These are phyloP conservation scores for Talaromyces islandicus DNA, from an alignment of 2,329 filamentous ascomycete genomes.

Conservation along the genomic window DNA sequence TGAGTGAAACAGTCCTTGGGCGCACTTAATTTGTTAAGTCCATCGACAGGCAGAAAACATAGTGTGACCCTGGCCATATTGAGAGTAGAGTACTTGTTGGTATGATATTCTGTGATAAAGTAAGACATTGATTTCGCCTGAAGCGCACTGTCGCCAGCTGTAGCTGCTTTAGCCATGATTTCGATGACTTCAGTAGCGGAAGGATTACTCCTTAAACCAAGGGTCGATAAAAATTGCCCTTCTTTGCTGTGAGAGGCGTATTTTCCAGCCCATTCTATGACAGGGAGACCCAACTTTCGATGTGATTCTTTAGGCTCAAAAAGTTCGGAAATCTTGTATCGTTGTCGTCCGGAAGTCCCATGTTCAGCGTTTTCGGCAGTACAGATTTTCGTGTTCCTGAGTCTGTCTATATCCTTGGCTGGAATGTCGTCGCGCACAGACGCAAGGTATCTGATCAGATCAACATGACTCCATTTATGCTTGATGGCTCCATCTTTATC, in stretches of 20 bases:
- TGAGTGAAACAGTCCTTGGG: constrained; percentile 81
- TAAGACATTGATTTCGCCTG: constrained; percentile 71
- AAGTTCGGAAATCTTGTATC: constrained; percentile 69
- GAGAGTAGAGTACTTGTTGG: constrained; percentile 66
- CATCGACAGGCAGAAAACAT: constrained; percentile 68
- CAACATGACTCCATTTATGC: constrained; percentile 80
- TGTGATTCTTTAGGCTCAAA: constrained; percentile 72
- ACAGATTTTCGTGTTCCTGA: constrained; percentile 74
- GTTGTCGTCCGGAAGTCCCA: constrained; percentile 50
- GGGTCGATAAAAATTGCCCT: constrained; percentile 62
- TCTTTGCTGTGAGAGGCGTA: constrained; percentile 64
- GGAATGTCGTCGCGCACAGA: constrained; percentile 90
- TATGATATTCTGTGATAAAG: constrained; percentile 72
- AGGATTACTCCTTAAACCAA: constrained; percentile 71
- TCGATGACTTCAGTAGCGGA: constrained; percentile 67
- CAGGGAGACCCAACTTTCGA: constrained; percentile 63
- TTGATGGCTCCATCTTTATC: constrained; percentile 43
- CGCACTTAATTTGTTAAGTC: constrained; percentile 56
- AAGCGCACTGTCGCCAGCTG: constrained; percentile 44
- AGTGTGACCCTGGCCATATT: constrained; percentile 51
- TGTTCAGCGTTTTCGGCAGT: constrained; percentile 62
- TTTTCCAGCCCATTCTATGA: constrained; percentile 76
- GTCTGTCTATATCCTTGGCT: constrained; percentile 67
- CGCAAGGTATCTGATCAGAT: constrained; percentile 88
- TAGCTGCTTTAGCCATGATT: constrained; percentile 64